These are phyloP conservation scores for Botrytis fabae DNA, from an alignment of 2,329 filamentous ascomycete species.

Conservation along the genomic window DNA sequence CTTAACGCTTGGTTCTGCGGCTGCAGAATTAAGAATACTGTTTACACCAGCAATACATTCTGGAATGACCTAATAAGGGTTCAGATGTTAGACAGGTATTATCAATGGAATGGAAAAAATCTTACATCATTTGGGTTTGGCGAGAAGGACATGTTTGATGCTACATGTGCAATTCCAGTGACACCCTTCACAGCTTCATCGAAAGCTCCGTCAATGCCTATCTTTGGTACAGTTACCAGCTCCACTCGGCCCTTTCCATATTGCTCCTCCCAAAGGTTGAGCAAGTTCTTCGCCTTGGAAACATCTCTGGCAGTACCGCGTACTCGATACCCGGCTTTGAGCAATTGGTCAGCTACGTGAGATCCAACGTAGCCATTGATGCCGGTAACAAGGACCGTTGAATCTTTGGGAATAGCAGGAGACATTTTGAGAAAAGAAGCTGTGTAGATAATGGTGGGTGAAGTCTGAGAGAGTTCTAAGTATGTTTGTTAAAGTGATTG, in stretches of 20 bases:
- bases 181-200: conserved; percentile 38
- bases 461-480: background rate
- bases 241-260: conserved; percentile 43
- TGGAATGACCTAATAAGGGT: conserved; percentile 37
- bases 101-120: background rate
- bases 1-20: conserved; percentile 41
- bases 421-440: background rate
- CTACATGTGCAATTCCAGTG: conserved; percentile 44
- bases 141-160: conserved; percentile 41
- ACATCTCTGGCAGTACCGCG: conserved; percentile 47
- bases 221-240: conserved; percentile 42
- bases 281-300: conserved; percentile 42
- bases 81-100: background rate
- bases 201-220: conserved; percentile 36
- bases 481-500: background rate
- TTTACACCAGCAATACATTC: conserved; percentile 37
- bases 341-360: conserved; percentile 45
- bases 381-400: conserved; percentile 46
- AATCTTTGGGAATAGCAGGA: conserved; percentile 36
- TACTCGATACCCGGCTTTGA: conserved; percentile 47
- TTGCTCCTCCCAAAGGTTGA: conserved; percentile 38
- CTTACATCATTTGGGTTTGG: conserved; percentile 44
- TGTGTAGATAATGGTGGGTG: background rate
- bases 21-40: conserved; percentile 42
- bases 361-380: conserved; percentile 46